phyloP scores from a whole-genome alignment of 2,329 filamentous ascomycete genomes.

The Phyllosticta ampelicida region DNA sequence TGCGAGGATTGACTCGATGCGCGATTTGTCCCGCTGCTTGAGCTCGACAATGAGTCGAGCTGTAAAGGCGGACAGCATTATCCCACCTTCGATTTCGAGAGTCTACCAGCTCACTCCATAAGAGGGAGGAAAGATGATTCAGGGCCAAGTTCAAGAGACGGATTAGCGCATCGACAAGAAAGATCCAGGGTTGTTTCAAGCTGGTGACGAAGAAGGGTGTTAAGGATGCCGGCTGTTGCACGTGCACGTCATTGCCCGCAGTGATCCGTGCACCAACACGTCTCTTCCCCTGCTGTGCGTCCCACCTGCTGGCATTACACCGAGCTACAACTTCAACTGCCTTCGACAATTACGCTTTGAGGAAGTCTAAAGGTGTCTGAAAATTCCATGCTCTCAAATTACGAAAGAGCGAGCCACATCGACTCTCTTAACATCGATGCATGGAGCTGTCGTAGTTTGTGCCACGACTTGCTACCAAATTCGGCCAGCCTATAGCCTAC shows the following conservation, averaged over 20 bases:
- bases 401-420: no score
- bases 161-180: background rate
- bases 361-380: no score
- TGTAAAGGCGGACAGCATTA: slow-evolving; percentile 94
- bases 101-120: background rate
- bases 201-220: background rate
- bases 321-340: no score
- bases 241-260: background rate
- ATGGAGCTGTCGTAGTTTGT: no score
- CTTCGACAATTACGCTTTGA: no score
- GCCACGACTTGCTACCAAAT: no score
- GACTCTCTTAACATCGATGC: no score
- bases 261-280: background rate
- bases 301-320: no score
- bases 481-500: no score
- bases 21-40: slow-evolving; percentile 87
- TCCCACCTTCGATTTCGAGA: slow-evolving; percentile 7
- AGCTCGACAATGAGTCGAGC: slow-evolving; percentile 96
- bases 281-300: no score
- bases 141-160: background rate
- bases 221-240: background rate
- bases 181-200: background rate
- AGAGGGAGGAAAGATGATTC: background rate
- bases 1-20: slow-evolving; percentile 89
- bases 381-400: no score